These are phyloP conservation scores for Tricholoma saponaceum DNA, from an alignment of 768 basidiomycete species.

Conservation along the genomic window DNA sequence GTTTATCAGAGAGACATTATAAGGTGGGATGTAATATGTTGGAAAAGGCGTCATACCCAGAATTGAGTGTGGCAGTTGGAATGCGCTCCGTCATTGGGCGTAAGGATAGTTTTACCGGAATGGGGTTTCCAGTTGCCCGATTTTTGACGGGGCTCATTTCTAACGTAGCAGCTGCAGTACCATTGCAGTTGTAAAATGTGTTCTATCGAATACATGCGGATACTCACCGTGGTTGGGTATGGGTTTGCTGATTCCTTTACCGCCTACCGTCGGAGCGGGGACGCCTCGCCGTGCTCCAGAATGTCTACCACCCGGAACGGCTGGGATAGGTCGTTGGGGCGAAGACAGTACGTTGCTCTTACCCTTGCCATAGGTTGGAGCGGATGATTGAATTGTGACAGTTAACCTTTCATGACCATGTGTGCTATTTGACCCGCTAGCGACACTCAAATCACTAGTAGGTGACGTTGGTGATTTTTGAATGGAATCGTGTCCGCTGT, in stretches of 20 bases:
- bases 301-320: conserved; percentile 28
- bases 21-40: conserved; percentile 3
- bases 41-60: conserved; percentile 48
- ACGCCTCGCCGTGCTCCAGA: conserved; percentile 30
- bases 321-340: conserved; percentile 40
- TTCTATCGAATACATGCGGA: neutral
- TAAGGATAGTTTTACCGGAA: conserved; percentile 44
- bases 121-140: conserved; percentile 57
- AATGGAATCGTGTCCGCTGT: conserved; percentile 30
- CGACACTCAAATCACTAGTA: conserved; percentile 18
- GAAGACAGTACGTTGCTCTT: conserved; percentile 32
- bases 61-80: conserved; percentile 46
- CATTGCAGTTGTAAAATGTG: conserved; percentile 6
- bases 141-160: conserved; percentile 76
- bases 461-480: conserved; percentile 21
- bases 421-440: conserved; percentile 13
- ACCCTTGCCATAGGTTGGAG: conserved; percentile 23
- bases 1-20: conserved; percentile 9
- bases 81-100: conserved; percentile 21
- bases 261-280: conserved; percentile 44
- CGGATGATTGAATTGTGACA: conserved; percentile 21
- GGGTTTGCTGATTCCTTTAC: conserved; percentile 66
- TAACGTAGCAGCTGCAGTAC: conserved; percentile 53
- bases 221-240: conserved; percentile 65
- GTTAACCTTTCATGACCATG: conserved; percentile 17